Evolutionary conservation across 495 filamentous ascomycete genomes (phyloP).

Genomic region (Chaetomium fimeti): DNA sequence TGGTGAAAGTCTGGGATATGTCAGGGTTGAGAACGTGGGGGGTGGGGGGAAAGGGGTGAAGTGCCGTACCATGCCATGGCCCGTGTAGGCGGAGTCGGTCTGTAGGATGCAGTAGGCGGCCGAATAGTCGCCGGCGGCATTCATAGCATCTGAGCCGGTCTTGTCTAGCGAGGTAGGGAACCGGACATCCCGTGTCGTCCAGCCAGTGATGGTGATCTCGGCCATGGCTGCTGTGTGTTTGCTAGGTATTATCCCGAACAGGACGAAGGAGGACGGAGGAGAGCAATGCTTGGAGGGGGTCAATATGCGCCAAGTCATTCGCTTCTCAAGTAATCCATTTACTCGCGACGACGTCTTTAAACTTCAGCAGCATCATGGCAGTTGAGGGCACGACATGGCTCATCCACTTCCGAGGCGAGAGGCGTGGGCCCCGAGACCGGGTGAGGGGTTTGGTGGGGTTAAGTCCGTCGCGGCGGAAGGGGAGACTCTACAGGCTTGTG

Average conservation of each 20-base stretch:
- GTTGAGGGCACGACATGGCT: background rate
- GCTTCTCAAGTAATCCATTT: conserved; percentile 9
- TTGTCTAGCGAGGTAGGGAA: conserved; percentile 95
- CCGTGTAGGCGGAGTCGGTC: conserved; percentile 68
- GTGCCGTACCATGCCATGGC: conserved; percentile 78
- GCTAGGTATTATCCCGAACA: background rate
- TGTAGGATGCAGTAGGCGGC: conserved; percentile 88
- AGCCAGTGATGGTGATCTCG: conserved; percentile 78
- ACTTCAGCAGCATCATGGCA: background rate
- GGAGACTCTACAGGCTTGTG: conserved; percentile 19
- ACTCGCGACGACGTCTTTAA: background rate
- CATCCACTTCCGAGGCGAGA: conserved; percentile 1
- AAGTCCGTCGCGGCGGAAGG: background rate
- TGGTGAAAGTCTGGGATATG: conserved; percentile 79
- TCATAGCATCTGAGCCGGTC: conserved; percentile 96
- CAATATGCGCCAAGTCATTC: background rate
- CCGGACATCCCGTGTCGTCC: conserved; percentile 78
- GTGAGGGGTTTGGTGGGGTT: conserved; percentile 30
- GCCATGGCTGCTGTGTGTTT: conserved; percentile 37
- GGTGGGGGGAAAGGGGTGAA: background rate
- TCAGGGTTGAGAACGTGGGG: conserved; percentile 2
- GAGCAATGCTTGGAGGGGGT: background rate
- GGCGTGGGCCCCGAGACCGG: conserved; percentile 15
- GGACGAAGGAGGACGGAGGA: background rate
- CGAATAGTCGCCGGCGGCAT: conserved; percentile 90